A percentile compares a stretch with the other conserved stretches of the same genome.
Evolutionary conservation across 805 yeast species (phyloP).

Genomic region (Starmerella tilneyi): DNA sequence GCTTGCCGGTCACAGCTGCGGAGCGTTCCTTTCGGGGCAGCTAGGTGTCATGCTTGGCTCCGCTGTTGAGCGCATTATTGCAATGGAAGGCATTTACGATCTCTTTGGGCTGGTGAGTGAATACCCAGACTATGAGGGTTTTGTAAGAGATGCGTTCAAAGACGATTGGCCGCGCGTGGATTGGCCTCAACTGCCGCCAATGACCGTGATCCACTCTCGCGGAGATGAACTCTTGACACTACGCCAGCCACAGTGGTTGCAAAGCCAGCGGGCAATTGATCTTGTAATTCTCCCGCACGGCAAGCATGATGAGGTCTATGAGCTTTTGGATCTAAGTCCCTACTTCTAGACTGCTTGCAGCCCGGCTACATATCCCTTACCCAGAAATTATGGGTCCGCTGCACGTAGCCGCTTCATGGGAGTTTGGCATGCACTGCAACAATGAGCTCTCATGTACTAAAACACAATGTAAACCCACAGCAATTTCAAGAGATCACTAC

Average conservation of each 20-base stretch:
- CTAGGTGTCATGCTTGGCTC: conserved; percentile 6
- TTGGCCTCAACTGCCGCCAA: conserved; percentile 10
- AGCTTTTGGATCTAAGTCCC: conserved; percentile 17
- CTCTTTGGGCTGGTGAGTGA: conserved; percentile 43
- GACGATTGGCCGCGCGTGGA: conserved; percentile 28
- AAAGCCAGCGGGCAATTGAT: conserved; percentile 5
- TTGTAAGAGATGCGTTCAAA: conserved; percentile 52
- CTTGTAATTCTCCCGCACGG: conserved; percentile 29
- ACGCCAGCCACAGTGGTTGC: conserved; percentile 37
- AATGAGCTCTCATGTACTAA: no score
- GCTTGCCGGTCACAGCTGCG: conserved; percentile 70
- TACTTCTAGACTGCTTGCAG: not conserved
- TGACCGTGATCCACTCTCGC: conserved; percentile 39
- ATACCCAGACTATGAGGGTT: conserved; percentile 48
- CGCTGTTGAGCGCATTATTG: conserved; percentile 11
- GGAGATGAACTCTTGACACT: conserved; percentile 55
- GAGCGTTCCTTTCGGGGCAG: conserved; percentile 58
- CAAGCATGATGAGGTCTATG: conserved; percentile 54
- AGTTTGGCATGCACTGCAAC: no score
- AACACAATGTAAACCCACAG: no score
- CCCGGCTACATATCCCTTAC: no score
- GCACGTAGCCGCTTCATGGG: conserved; percentile 5
- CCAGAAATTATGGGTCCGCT: no score
- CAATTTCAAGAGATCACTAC: no score
- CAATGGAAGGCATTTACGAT: conserved; percentile 63